These are phyloP conservation scores for Cercis canadensis DNA, from an alignment of 306 rosid genomes.

Conservation along the genomic window DNA sequence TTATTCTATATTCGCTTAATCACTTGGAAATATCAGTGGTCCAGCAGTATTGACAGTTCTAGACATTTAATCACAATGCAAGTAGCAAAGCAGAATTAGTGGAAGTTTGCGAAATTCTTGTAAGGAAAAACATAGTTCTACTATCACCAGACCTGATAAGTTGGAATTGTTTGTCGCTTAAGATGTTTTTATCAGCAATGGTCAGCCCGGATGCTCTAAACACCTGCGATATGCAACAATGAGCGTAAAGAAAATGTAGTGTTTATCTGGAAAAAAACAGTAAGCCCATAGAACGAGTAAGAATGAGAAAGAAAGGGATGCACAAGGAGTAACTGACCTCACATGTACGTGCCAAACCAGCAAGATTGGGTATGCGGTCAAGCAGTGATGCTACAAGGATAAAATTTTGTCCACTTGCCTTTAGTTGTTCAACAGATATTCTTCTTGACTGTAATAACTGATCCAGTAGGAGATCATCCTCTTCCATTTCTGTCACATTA, in stretches of 20 bases:
- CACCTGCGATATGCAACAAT: slow-evolving; percentile 58
- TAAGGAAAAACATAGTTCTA: slow-evolving; percentile 20
- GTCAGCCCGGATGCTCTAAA: slow-evolving; percentile 80
- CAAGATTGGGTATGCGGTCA: slow-evolving; percentile 97
- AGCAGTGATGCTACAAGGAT: slow-evolving; percentile 88
- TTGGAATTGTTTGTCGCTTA: slow-evolving; percentile 89
- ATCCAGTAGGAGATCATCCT: slow-evolving; percentile 85
- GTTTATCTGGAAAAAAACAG: slow-evolving; percentile 5
- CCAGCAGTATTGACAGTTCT: slow-evolving; percentile 1
- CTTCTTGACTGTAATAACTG: slow-evolving; percentile 75
- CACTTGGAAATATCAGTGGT: slow-evolving; percentile 1
- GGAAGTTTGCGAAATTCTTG: slow-evolving; percentile 6
- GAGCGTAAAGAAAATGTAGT: slow-evolving; percentile 24
- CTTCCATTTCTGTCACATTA: slow-evolving; percentile 72
- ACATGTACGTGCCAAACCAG: slow-evolving; percentile 95
- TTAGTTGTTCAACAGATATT: slow-evolving; percentile 56
- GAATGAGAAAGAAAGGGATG: slow-evolving; percentile 23
- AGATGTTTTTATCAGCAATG: slow-evolving; percentile 67
- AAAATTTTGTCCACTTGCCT: slow-evolving; percentile 65
- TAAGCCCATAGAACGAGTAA: slow-evolving; percentile 4
- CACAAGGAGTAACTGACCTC: slow-evolving; percentile 61
- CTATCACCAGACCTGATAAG: slow-evolving; percentile 74
- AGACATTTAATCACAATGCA: slow-evolving; percentile 13
- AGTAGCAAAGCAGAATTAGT: neutral
- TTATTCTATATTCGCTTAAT: slow-evolving; percentile 23